Evolutionary conservation across 495 filamentous ascomycete species (phyloP).

Genomic region (Neurospora sp.): DNA sequence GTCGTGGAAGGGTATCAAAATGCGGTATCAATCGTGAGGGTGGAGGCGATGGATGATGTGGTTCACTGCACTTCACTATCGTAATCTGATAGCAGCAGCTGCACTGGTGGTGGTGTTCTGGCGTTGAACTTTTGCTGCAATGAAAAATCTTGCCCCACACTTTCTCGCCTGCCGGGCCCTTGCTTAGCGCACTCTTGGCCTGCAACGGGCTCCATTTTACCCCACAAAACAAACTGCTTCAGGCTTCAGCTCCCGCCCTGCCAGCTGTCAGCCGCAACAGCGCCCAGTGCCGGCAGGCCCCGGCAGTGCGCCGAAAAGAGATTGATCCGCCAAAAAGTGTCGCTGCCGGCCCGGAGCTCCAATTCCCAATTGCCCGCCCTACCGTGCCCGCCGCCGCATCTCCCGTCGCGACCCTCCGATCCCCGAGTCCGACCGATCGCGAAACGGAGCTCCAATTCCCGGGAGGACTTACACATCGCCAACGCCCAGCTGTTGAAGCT

Average conservation of each 20-base stretch:
- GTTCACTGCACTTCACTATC: too few species aligned
- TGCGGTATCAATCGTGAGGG: not conserved
- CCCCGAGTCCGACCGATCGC: not conserved
- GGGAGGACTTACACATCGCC: not conserved
- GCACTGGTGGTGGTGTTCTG: not conserved
- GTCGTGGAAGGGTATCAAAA: not conserved
- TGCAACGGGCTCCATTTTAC: not conserved
- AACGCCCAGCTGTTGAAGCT: not conserved
- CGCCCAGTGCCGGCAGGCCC: not conserved
- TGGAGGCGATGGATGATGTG: not conserved
- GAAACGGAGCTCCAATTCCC: not conserved
- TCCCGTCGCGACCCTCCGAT: not conserved
- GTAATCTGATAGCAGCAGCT: not conserved
- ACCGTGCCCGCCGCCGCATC: not conserved
- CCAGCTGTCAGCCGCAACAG: not conserved
- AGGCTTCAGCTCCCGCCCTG: not conserved
- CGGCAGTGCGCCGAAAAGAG: constrained; percentile 1
- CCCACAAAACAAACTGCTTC: not conserved
- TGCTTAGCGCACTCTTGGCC: not conserved
- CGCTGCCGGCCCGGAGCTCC: not conserved
- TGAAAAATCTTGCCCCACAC: constrained; percentile 10
- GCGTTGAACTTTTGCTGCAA: not conserved
- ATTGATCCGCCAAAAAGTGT: constrained; percentile 4
- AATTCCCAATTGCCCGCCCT: not conserved
- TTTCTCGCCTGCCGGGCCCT: not conserved